Conservation (phyloP, 2,329 filamentous ascomycete species). For the Colletotrichum shisoi region DNA sequence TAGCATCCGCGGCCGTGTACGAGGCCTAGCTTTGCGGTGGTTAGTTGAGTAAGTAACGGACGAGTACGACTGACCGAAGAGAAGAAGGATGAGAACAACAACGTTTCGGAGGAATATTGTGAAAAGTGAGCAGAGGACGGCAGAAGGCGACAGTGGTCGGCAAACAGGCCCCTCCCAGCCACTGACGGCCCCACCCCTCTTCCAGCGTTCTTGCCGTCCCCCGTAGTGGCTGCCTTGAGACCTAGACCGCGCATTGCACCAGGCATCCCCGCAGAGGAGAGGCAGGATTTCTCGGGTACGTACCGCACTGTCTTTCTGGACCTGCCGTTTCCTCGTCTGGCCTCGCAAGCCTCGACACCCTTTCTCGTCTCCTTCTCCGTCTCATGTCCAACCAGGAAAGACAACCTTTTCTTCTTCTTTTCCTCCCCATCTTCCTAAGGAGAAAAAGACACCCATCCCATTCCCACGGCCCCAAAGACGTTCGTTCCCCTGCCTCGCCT, state of each 20-base stretch:
- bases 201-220: conserved; percentile 7
- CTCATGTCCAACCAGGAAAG: conserved; percentile 23
- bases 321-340: conserved; percentile 19
- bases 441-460: background rate
- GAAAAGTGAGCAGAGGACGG: conserved; percentile 4
- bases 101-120: background rate
- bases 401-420: conserved; percentile 19
- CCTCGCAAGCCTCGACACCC: background rate
- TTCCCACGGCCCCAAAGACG: background rate
- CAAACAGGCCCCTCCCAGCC: conserved; percentile 34
- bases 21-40: conserved; percentile 1
- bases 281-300: conserved; percentile 15
- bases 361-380: conserved; percentile 9
- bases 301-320: background rate
- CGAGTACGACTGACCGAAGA: background rate
- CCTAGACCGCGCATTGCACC: conserved; percentile 37
- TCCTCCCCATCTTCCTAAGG: background rate
- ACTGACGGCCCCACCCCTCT: conserved; percentile 23
- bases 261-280: conserved; percentile 30
- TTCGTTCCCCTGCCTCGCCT: background rate
- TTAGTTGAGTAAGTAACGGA: background rate
- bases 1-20: conserved; percentile 1
- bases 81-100: background rate
- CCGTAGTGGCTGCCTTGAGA: conserved; percentile 25
- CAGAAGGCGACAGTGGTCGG: conserved; percentile 12